Evolutionary conservation across 2,329 filamentous ascomycete genomes (phyloP).

Genomic region (Kalmusia sp.): DNA sequence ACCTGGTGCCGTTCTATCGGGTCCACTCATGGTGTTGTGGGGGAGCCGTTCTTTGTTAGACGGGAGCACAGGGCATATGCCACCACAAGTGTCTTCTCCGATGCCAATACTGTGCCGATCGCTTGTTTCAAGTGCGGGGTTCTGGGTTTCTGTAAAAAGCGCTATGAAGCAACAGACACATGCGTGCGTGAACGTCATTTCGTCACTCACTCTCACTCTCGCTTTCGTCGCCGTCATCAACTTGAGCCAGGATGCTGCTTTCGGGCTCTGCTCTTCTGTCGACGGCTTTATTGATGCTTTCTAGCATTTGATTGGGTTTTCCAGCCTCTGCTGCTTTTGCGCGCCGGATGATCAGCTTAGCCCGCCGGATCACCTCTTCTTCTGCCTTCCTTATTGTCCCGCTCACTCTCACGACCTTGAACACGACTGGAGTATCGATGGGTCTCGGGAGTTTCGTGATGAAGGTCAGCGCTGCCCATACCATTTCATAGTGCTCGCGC

Average conservation of each 20-base stretch:
- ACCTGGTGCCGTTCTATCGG: background rate
- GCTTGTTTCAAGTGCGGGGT: background rate
- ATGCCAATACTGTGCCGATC: too few relatives aligned
- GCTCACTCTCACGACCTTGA: conserved; percentile 84
- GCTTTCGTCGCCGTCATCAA: conserved; percentile 19
- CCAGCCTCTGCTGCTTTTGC: conserved; percentile 59
- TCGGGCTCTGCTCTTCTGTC: conserved; percentile 27
- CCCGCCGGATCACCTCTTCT: conserved; percentile 83
- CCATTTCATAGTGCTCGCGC: conserved; percentile 80
- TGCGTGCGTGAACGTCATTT: too few relatives aligned
- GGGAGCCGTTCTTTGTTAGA: conserved; percentile 11
- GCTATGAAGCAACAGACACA: background rate
- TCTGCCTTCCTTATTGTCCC: conserved; percentile 94
- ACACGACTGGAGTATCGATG: conserved; percentile 72
- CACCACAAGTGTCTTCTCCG: too few relatives aligned
- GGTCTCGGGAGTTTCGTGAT: conserved; percentile 72
- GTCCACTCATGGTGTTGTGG: background rate
- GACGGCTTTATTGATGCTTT: conserved; percentile 31
- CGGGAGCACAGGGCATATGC: background rate
- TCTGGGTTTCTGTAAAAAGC: background rate
- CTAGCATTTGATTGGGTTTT: conserved; percentile 18
- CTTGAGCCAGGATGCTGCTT: conserved; percentile 21
- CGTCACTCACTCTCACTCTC: conserved; percentile 16
- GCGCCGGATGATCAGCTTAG: conserved; percentile 73
- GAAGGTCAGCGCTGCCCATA: conserved; percentile 89